These are phyloP conservation scores for Podila verticillata DNA, from an alignment of 192 early-diverging fungal genomes.

Conservation along the genomic window DNA sequence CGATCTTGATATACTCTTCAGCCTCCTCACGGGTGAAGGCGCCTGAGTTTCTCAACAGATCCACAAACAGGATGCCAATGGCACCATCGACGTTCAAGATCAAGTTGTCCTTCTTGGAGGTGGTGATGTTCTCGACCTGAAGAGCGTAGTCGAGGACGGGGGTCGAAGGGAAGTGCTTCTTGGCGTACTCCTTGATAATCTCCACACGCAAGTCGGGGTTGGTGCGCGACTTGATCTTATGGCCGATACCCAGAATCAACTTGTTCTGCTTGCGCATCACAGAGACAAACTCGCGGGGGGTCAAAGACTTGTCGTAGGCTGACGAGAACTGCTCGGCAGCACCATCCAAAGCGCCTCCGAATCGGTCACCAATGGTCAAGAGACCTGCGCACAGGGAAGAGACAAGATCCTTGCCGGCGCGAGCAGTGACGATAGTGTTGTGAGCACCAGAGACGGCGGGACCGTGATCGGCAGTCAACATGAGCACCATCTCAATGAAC, in stretches of 20 bases:
- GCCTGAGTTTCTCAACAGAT: conserved; percentile 88
- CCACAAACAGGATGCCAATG: conserved; percentile 94
- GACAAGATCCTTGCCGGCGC: conserved; percentile 96
- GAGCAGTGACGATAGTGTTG: conserved; percentile 89
- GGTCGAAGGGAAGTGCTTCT: conserved; percentile 83
- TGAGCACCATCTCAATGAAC: conserved; percentile 99
- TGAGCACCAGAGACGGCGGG: conserved; percentile 93
- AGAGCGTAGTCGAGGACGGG: conserved; percentile 93
- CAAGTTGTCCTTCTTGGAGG: conserved; percentile 96
- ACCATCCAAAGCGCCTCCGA: conserved; percentile 96
- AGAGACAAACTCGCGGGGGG: conserved; percentile 92
- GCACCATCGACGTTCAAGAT: conserved; percentile 94
- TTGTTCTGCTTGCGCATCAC: conserved; percentile 95
- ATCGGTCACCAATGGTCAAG: conserved; percentile 94
- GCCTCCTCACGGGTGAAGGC: conserved; percentile 93
- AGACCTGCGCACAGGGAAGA: conserved; percentile 93
- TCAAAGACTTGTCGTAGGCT: conserved; percentile 91
- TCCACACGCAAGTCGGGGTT: conserved; percentile 97
- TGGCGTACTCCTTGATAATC: conserved; percentile 92
- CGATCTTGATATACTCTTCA: conserved; percentile 94
- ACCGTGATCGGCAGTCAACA: conserved; percentile 98
- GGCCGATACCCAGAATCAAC: conserved; percentile 96
- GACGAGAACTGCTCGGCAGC: conserved; percentile 88
- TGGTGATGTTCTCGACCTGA: conserved; percentile 93
- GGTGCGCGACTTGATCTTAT: conserved; percentile 98